A percentile compares a stretch with the other conserved stretches of the same genome.
Evolutionary conservation across 1,284 basidiomycete species (phyloP).

Genomic region (Neonothopanus nambi): DNA sequence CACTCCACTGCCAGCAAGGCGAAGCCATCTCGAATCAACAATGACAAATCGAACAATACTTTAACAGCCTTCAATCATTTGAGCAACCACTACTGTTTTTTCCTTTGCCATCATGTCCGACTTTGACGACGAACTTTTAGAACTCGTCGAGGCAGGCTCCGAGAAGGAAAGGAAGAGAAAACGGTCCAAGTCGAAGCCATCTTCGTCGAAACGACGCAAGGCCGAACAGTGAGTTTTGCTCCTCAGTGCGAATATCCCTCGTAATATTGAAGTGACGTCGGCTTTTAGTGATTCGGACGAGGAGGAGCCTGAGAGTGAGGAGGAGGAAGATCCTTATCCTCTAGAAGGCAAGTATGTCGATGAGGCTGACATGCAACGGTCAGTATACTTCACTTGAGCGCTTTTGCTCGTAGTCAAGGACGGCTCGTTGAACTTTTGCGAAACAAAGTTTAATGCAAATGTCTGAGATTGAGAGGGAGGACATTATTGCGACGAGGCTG

Average conservation of each 20-base stretch:
- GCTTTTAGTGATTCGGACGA: slow-evolving; percentile 46
- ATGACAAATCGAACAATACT: background rate
- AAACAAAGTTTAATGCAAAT: slow-evolving; percentile 70
- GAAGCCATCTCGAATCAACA: too few relatives aligned
- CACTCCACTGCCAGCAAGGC: too few relatives aligned
- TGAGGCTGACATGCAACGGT: slow-evolving; percentile 81
- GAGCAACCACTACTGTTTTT: background rate
- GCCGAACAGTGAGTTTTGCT: slow-evolving; percentile 38
- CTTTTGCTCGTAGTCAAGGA: background rate
- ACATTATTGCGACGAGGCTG: slow-evolving; percentile 75
- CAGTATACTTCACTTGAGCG: slow-evolving; percentile 31
- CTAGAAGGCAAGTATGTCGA: slow-evolving; percentile 89
- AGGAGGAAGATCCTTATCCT: slow-evolving; percentile 74
- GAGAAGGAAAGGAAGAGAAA: slow-evolving; percentile 40
- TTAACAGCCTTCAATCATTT: background rate
- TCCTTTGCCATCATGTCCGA: slow-evolving; percentile 54
- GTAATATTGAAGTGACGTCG: slow-evolving; percentile 14
- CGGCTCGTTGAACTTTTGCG: slow-evolving; percentile 23
- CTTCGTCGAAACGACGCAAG: slow-evolving; percentile 40
- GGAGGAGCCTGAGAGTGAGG: slow-evolving; percentile 57
- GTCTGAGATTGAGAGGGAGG: slow-evolving; percentile 88
- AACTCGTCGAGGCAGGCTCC: slow-evolving; percentile 37
- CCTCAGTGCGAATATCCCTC: slow-evolving; percentile 9
- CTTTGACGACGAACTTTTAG: slow-evolving; percentile 57
- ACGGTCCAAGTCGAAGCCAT: slow-evolving; percentile 30